Evolutionary conservation across 345 rosid species (phyloP).

Genomic region (Arabidopsis suecica): DNA sequence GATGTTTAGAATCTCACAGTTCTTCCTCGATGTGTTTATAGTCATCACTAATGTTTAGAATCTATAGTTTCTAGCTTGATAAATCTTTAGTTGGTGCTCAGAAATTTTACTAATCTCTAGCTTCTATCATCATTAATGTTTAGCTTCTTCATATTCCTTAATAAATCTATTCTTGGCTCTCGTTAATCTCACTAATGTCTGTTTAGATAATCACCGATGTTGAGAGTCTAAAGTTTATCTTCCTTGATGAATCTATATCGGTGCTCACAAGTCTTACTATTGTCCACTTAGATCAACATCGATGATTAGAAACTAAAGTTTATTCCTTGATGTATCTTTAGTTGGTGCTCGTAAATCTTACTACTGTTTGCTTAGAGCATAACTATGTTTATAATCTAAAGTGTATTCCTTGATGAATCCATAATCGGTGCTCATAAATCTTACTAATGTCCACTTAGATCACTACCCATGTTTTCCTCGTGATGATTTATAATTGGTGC

Average conservation of each 20-base stretch:
- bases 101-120: neutral
- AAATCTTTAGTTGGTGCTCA: neutral
- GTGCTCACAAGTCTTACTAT: neutral
- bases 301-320: neutral
- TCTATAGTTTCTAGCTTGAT: neutral
- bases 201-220: neutral
- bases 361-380: neutral
- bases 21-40: no score
- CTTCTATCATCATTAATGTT: neutral
- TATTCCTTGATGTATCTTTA: neutral
- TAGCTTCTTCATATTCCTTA: neutral
- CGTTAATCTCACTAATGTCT: neutral
- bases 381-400: neutral
- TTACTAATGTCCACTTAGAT: neutral
- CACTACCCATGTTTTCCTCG: neutral
- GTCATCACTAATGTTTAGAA: neutral
- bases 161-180: neutral
- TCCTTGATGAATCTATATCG: neutral
- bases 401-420: neutral
- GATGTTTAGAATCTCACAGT: no score
- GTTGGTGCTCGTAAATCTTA: neutral
- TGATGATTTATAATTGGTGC: neutral
- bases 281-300: neutral
- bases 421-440: neutral
- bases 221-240: neutral